Conservation (phyloP, 768 basidiomycete genomes). For the Mycena vulgaris region DNA sequence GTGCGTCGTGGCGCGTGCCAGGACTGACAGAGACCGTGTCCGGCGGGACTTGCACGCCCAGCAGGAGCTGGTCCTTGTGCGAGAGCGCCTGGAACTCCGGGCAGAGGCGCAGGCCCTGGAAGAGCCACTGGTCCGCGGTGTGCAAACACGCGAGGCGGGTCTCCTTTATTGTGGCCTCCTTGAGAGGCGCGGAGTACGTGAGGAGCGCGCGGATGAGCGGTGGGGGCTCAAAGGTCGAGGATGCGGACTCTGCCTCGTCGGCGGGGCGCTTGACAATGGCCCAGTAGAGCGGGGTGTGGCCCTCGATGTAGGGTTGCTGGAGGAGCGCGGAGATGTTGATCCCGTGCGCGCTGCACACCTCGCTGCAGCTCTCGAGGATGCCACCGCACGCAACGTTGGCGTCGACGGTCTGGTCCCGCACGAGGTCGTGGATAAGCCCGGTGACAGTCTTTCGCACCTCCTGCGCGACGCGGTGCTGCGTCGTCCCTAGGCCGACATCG, state of each 20-base stretch:
- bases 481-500: slow-evolving; percentile 6
- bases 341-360: slow-evolving; percentile 56
- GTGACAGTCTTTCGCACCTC: slow-evolving; percentile 50
- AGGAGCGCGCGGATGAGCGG: slow-evolving; percentile 57
- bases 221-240: slow-evolving; percentile 33
- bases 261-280: slow-evolving; percentile 60
- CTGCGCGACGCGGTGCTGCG: slow-evolving; percentile 49
- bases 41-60: slow-evolving; percentile 45
- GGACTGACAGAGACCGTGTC: slow-evolving; percentile 53
- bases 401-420: slow-evolving; percentile 39
- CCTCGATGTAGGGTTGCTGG: slow-evolving; percentile 63
- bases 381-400: slow-evolving; percentile 35
- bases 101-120: slow-evolving; percentile 54
- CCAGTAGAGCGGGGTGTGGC: slow-evolving; percentile 68
- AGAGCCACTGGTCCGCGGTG: slow-evolving; percentile 56
- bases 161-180: slow-evolving; percentile 56
- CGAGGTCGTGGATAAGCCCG: slow-evolving; percentile 59
- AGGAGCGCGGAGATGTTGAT: slow-evolving; percentile 59
- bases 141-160: slow-evolving; percentile 64
- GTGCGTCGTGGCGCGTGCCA: slow-evolving; percentile 48
- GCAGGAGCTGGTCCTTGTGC: slow-evolving; percentile 31
- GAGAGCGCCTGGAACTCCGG: slow-evolving; percentile 51
- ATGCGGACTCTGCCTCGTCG: slow-evolving; percentile 18
- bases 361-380: slow-evolving; percentile 63
- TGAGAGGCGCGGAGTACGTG: slow-evolving; percentile 41